Percentiles rank a stretch among this genome's conserved stretches.
These are phyloP conservation scores for Kwoniella europaea DNA, from an alignment of 768 basidiomycete genomes.

Conservation along the genomic window DNA sequence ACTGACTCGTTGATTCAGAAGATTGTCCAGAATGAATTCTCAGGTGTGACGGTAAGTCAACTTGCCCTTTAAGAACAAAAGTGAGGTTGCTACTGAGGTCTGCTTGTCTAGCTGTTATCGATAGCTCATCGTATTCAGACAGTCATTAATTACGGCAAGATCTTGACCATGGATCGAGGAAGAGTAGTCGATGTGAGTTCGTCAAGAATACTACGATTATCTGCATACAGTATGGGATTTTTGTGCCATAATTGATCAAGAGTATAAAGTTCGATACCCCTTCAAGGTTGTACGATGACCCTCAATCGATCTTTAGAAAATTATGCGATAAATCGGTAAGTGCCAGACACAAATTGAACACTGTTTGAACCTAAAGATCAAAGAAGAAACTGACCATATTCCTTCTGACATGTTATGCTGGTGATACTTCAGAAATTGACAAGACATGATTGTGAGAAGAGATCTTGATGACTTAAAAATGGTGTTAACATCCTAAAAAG, in stretches of 20 bases:
- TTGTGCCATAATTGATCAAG: not conserved
- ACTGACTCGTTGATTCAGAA: conserved; percentile 68
- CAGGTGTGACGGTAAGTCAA: conserved; percentile 35
- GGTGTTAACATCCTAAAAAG: not conserved
- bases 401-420: too few relatives aligned
- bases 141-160: conserved; percentile 54
- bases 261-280: conserved; percentile 40
- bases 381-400: too few relatives aligned
- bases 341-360: not conserved
- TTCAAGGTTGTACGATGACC: conserved; percentile 40
- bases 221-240: not conserved
- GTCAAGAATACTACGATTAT: too few relatives aligned
- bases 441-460: not conserved
- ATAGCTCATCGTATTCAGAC: conserved; percentile 52
- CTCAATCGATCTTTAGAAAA: conserved; percentile 70
- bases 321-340: conserved; percentile 63
- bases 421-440: too few relatives aligned
- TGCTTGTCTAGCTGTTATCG: conserved; percentile 30
- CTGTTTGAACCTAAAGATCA: too few relatives aligned
- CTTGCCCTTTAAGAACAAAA: not conserved
- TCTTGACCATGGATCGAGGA: conserved; percentile 55
- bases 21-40: conserved; percentile 69
- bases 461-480: not conserved
- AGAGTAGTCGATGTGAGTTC: conserved; percentile 46
- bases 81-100: not conserved